phyloP scores from a whole-genome alignment of 352 stramenopile species.

The Pythium monospermum region DNA sequence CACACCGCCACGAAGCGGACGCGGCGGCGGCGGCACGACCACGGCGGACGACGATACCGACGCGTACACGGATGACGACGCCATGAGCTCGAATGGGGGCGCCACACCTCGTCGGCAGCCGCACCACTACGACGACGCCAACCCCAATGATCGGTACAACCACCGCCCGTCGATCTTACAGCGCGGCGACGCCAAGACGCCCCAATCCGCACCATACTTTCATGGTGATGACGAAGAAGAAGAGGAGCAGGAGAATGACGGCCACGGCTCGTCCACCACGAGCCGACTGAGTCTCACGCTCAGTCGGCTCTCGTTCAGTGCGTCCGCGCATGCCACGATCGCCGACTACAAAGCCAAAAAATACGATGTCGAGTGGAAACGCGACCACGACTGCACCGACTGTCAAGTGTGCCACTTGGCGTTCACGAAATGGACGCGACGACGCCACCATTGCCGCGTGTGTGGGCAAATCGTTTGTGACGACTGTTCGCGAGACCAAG shows the following conservation, averaged over 20 bases:
- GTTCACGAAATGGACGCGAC: constrained; percentile 68
- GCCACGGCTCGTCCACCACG: neutral
- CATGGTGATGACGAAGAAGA: neutral
- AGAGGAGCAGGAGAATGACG: neutral
- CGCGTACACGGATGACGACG: constrained; percentile 8
- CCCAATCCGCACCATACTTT: too few species aligned
- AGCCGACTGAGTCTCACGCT: constrained; percentile 21
- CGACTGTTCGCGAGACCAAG: constrained; percentile 61
- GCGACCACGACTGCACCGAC: constrained; percentile 48
- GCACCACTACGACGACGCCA: neutral
- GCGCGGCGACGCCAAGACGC: neutral
- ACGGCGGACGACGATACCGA: neutral
- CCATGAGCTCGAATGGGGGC: neutral
- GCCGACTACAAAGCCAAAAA: constrained; percentile 35
- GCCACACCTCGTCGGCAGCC: neutral
- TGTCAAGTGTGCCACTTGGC: constrained; percentile 67
- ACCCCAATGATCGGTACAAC: neutral
- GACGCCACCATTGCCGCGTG: constrained; percentile 75
- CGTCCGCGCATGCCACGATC: constrained; percentile 13
- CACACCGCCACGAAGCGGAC: constrained; percentile 2
- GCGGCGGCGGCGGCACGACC: neutral
- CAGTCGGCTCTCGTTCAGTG: constrained; percentile 17
- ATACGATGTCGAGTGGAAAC: constrained; percentile 69
- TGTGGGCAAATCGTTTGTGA: constrained; percentile 77
- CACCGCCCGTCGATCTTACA: neutral